Conservation (phyloP, 2,329 filamentous ascomycete genomes). For the Calonectria honghensis region DNA sequence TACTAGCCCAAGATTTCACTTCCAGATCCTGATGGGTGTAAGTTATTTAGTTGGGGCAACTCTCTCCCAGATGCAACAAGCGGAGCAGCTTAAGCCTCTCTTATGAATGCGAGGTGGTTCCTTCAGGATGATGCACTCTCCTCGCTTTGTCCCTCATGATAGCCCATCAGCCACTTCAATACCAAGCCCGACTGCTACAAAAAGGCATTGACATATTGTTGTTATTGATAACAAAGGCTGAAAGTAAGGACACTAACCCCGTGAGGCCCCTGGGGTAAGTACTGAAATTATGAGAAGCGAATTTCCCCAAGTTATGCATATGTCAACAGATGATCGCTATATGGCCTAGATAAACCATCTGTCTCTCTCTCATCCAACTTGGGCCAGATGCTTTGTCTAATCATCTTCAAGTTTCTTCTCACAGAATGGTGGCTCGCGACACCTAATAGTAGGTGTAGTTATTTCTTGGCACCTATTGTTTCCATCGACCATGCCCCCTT, state of each 20-base stretch:
- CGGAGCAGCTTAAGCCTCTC: no score
- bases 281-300: not conserved
- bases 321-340: not conserved
- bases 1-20: not conserved
- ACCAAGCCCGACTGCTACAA: no score
- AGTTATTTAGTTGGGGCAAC: no score
- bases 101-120: no score
- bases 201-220: not conserved
- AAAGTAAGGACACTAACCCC: not conserved
- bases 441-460: not conserved
- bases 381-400: not conserved
- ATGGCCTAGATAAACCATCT: not conserved
- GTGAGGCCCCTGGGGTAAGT: not conserved
- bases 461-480: not conserved
- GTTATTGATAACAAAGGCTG: not conserved
- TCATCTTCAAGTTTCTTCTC: not conserved
- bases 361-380: not conserved
- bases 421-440: not conserved
- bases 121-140: no score
- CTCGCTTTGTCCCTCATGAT: no score
- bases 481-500: not conserved
- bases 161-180: no score
- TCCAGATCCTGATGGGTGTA: not conserved
- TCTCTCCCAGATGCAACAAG: no score
- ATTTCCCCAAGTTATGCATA: not conserved